Evolutionary conservation across 768 basidiomycete genomes (phyloP).

Genomic region (Calocybe gangraenosa): DNA sequence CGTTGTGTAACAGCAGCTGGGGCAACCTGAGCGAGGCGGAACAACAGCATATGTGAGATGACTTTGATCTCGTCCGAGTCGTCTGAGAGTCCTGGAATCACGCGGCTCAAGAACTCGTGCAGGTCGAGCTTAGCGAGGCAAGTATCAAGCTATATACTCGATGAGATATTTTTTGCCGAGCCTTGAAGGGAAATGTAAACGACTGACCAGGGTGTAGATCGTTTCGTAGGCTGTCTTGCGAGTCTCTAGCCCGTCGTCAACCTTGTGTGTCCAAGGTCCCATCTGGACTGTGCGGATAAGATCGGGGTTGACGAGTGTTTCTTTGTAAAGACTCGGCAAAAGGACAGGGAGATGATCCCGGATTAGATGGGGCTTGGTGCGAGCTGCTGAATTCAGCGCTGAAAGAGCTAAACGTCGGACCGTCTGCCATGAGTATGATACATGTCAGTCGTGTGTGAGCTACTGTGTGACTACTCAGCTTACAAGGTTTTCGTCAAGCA

Average conservation of each 20-base stretch:
- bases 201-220: conserved; percentile 87
- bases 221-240: conserved; percentile 98
- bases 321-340: conserved; percentile 79
- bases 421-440: conserved; percentile 45
- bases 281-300: conserved; percentile 91
- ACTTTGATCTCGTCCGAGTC: conserved; percentile 97
- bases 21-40: conserved; percentile 83
- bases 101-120: conserved; percentile 75
- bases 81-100: conserved; percentile 81
- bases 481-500: conserved; percentile 87
- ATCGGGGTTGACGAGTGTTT: conserved; percentile 74
- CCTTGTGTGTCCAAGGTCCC: conserved; percentile 96
- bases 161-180: neutral
- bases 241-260: conserved; percentile 94
- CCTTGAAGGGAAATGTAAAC: neutral
- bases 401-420: conserved; percentile 90
- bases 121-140: conserved; percentile 87
- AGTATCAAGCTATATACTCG: conserved; percentile 68
- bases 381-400: conserved; percentile 90
- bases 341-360: conserved; percentile 75
- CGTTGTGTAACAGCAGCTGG: conserved; percentile 79
- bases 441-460: neutral
- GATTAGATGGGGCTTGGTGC: conserved; percentile 90
- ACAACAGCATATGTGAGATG: conserved; percentile 91
- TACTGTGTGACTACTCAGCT: conserved; percentile 19